Conservation (phyloP, 2,329 filamentous ascomycete species). For the Epichloe festucae region DNA sequence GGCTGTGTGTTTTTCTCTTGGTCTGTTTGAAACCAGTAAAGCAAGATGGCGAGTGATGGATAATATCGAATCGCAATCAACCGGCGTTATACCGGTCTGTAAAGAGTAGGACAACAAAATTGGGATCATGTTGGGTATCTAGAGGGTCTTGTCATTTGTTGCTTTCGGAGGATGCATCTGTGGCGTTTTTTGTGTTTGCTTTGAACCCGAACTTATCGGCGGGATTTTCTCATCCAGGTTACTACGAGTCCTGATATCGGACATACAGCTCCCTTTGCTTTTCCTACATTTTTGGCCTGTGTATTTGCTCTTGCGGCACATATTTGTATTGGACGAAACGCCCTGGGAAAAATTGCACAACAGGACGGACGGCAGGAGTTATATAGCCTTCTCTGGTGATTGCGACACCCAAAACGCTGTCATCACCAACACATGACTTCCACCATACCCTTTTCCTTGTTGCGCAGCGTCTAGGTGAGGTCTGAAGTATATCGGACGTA, state of each 20-base stretch:
- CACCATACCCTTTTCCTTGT: too few species aligned
- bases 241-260: neutral
- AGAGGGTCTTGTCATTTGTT: neutral
- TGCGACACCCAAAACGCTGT: neutral
- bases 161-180: slow-evolving; percentile 1
- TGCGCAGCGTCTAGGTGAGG: too few species aligned
- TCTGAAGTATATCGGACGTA: too few species aligned
- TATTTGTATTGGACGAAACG: neutral
- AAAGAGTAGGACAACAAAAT: neutral
- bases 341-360: neutral
- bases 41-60: neutral
- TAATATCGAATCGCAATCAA: neutral
- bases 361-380: neutral
- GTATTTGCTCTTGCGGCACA: neutral
- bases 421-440: too few species aligned
- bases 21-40: neutral
- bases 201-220: neutral
- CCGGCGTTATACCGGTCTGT: neutral
- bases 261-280: neutral
- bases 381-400: neutral
- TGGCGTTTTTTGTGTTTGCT: neutral
- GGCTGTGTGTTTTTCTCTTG: slow-evolving; percentile 5
- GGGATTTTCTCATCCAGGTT: neutral
- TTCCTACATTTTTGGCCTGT: neutral
- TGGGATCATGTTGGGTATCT: neutral